These are phyloP conservation scores for Diplogelasinospora grovesii DNA, from an alignment of 495 filamentous ascomycete genomes.

Conservation along the genomic window DNA sequence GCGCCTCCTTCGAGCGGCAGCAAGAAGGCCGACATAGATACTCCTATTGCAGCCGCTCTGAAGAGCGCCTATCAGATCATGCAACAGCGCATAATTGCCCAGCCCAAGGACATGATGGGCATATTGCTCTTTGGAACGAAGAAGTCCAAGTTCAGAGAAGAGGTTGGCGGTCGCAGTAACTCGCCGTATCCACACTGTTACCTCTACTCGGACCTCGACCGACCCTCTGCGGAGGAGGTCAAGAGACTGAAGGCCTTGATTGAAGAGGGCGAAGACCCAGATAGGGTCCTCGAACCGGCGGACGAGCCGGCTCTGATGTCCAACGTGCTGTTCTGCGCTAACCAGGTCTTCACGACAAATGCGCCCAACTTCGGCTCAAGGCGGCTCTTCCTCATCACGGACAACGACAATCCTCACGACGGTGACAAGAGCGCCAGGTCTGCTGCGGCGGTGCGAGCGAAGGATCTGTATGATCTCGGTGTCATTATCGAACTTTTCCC, in stretches of 20 bases:
- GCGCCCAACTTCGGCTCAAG: constrained; percentile 90
- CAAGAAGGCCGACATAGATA: constrained; percentile 68
- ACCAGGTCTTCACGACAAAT: constrained; percentile 93
- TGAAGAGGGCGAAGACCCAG: constrained; percentile 63
- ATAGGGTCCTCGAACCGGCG: constrained; percentile 62
- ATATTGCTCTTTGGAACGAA: constrained; percentile 91
- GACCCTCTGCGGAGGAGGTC: constrained; percentile 82
- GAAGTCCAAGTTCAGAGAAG: constrained; percentile 73
- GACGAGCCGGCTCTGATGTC: constrained; percentile 71
- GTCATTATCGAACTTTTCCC: constrained; percentile 93
- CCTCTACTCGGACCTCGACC: constrained; percentile 78
- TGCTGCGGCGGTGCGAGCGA: constrained; percentile 76
- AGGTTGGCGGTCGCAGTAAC: constrained; percentile 51
- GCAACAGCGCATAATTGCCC: constrained; percentile 96
- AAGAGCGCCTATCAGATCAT: constrained; percentile 94
- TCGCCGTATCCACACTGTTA: constrained; percentile 87
- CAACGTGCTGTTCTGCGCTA: constrained; percentile 88
- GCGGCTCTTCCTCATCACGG: constrained; percentile 89
- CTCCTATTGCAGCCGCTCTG: constrained; percentile 71
- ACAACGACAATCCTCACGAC: constrained; percentile 82
- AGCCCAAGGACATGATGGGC: constrained; percentile 96
- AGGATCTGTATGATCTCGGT: constrained; percentile 92
- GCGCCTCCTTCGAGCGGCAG: constrained; percentile 55
- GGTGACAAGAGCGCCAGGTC: constrained; percentile 63
- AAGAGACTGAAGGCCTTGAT: constrained; percentile 67